Conservation (phyloP, 768 basidiomycete species). For the Mycena indigotica region DNA sequence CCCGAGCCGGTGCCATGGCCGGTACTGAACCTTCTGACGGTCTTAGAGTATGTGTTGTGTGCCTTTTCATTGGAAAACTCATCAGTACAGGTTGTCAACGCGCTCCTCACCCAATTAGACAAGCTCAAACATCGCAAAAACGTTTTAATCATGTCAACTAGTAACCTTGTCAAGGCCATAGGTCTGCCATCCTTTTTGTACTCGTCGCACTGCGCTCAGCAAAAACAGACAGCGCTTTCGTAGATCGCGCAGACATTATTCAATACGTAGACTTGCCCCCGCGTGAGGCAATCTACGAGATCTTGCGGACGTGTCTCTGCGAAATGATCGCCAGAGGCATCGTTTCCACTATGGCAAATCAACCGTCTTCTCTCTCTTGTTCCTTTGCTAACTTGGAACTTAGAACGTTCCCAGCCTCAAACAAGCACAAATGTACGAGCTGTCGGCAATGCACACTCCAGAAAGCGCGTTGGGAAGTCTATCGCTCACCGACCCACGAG, state of each 20-base stretch:
- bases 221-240: conserved; percentile 82
- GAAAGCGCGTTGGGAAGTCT: conserved; percentile 5
- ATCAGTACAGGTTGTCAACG: conserved; percentile 84
- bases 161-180: conserved; percentile 92
- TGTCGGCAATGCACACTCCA: conserved; percentile 30
- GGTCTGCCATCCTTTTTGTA: conserved; percentile 51
- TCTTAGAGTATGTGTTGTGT: conserved; percentile 61
- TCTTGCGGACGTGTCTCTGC: conserved; percentile 76
- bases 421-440: conserved; percentile 61
- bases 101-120: conserved; percentile 94
- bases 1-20: conserved; percentile 90
- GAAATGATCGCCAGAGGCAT: conserved; percentile 81
- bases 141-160: conserved; percentile 94
- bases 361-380: neutral
- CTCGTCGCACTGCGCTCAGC: neutral
- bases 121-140: conserved; percentile 93
- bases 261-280: conserved; percentile 94
- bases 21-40: conserved; percentile 97
- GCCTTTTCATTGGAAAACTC: neutral
- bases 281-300: conserved; percentile 90
- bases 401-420: conserved; percentile 66
- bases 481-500: conserved; percentile 38
- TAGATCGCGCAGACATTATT: conserved; percentile 95
- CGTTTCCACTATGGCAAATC: conserved; percentile 61
- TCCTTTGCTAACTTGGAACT: conserved; percentile 2